These are phyloP conservation scores for Medicago lupulina DNA, from an alignment of 306 rosid species.

Conservation along the genomic window DNA sequence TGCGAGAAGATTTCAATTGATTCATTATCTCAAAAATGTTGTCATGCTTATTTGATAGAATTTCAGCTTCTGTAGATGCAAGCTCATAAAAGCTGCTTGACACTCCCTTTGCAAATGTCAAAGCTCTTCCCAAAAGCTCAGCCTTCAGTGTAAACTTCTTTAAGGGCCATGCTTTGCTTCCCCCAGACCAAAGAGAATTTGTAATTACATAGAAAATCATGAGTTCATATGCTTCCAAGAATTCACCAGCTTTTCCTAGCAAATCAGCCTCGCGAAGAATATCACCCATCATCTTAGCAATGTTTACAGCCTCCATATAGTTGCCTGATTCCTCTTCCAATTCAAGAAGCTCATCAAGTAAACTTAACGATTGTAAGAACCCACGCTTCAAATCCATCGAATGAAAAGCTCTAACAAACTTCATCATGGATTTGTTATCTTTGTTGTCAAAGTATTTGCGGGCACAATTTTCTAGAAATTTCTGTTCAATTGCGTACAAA, in stretches of 20 bases:
- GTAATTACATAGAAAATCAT: slow-evolving; percentile 53
- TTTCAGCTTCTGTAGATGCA: slow-evolving; percentile 57
- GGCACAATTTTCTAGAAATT: slow-evolving; percentile 69
- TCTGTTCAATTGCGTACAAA: slow-evolving; percentile 54
- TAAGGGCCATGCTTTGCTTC: slow-evolving; percentile 77
- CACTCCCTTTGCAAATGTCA: slow-evolving; percentile 52
- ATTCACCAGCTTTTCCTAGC: slow-evolving; percentile 62
- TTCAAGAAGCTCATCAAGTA: slow-evolving; percentile 65
- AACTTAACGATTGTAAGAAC: slow-evolving; percentile 55
- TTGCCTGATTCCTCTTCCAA: slow-evolving; percentile 78
- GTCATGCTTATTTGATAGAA: slow-evolving; percentile 46
- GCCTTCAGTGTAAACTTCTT: slow-evolving; percentile 53
- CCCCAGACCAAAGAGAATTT: slow-evolving; percentile 71
- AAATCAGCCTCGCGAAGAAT: slow-evolving; percentile 52
- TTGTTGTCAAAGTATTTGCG: slow-evolving; percentile 49
- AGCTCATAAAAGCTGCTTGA: slow-evolving; percentile 41
- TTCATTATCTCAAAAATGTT: slow-evolving; percentile 28
- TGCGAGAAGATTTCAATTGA: slow-evolving; percentile 52
- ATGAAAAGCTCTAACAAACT: slow-evolving; percentile 69
- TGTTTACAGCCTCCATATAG: slow-evolving; percentile 61
- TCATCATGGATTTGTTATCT: slow-evolving; percentile 71
- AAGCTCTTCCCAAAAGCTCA: slow-evolving; percentile 60
- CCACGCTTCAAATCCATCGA: slow-evolving; percentile 56
- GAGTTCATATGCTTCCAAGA: slow-evolving; percentile 54
- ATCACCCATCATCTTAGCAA: slow-evolving; percentile 66